Base-by-base conservation (phyloP, 2,329 filamentous ascomycete genomes). In the Ascosphaera pollenicola region DNA sequence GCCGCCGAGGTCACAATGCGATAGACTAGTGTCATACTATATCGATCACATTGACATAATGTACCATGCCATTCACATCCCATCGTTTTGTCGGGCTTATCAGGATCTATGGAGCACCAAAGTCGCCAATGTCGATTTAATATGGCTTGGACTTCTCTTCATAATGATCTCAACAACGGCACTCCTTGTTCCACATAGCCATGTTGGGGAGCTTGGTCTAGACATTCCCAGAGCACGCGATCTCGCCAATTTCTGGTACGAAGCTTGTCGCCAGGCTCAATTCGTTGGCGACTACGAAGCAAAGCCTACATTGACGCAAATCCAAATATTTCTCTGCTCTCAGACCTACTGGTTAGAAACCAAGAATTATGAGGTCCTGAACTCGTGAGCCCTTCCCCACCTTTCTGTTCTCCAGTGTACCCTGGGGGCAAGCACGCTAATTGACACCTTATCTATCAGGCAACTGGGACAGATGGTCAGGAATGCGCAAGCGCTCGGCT, bases 341-440 rank as follows among this genome's bases (percentile, higher is more conserved):
- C 52, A 54, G 43, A 37, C 49, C 15, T 55, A 54, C 28, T 54
- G 51, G 52, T 44, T 52, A 10, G 49, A 48, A n/a, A 55, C 50
- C 0, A 54, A 54, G 26, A 46, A 52, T 17, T 45, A 50, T 21
- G 52, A 54, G 36, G 45, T 45, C 7, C n/a, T 55, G 30, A 55
- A 55, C 28, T 54, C 52, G 51, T 54, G 42, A 41, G 51, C 44
- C 30, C 17, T 16, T 15, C 4, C 8, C 13, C 17, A 17, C 5
- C 18, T 26, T 19, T 10, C 16, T 17, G 8, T 19, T 37, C 13
- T 15, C 16, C 36, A 26, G 31, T 15, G 37, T 43, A 19, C 36
- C 40, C 10, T 2, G 15, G 13, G 36, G 19, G 11, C 13, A 35
- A 11, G 5, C n/a, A 13, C 5, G 32, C 32, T 35, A 13, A 35